phyloP scores from a whole-genome alignment of 306 rosid species.

The Astragalus membranaceus region DNA sequence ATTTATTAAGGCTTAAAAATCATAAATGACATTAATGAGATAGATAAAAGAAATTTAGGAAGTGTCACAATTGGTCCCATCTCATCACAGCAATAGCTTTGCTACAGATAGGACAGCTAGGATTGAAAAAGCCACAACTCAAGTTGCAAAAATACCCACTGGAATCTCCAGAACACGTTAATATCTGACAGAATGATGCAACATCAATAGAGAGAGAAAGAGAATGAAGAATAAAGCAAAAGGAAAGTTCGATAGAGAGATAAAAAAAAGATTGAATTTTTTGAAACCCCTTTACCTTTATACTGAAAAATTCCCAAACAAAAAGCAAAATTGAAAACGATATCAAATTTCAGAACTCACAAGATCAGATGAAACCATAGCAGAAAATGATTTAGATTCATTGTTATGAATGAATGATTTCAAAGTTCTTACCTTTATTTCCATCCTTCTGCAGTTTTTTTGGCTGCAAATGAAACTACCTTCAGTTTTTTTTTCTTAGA shows the following conservation, averaged over 20 bases:
- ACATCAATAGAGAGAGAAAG: slow-evolving; percentile 25
- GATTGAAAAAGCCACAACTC: slow-evolving; percentile 53
- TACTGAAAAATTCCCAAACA: background rate
- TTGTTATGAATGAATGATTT: background rate
- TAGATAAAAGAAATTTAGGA: slow-evolving; percentile 26
- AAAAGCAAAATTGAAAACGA: slow-evolving; percentile 3
- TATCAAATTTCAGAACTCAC: slow-evolving; percentile 1
- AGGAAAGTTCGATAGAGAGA: background rate
- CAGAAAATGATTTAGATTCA: background rate
- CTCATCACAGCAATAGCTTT: slow-evolving; percentile 34
- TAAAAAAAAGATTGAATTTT: background rate
- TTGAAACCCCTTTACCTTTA: background rate
- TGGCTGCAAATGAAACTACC: background rate
- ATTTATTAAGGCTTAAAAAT: slow-evolving; percentile 38
- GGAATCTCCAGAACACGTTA: slow-evolving; percentile 46
- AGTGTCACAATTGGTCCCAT: slow-evolving; percentile 75
- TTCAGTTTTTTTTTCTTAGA: background rate
- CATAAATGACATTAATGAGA: slow-evolving; percentile 55
- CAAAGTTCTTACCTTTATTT: slow-evolving; percentile 4
- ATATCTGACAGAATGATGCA: slow-evolving; percentile 41
- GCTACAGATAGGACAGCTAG: slow-evolving; percentile 47
- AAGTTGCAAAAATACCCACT: slow-evolving; percentile 39
- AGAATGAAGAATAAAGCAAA: background rate
- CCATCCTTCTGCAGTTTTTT: background rate
- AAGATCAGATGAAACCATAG: background rate